Percentiles rank a stretch among this genome's conserved stretches.
Conservation (phyloP, 2,329 filamentous ascomycete species). For the Myriosclerotinia scirpicola region DNA sequence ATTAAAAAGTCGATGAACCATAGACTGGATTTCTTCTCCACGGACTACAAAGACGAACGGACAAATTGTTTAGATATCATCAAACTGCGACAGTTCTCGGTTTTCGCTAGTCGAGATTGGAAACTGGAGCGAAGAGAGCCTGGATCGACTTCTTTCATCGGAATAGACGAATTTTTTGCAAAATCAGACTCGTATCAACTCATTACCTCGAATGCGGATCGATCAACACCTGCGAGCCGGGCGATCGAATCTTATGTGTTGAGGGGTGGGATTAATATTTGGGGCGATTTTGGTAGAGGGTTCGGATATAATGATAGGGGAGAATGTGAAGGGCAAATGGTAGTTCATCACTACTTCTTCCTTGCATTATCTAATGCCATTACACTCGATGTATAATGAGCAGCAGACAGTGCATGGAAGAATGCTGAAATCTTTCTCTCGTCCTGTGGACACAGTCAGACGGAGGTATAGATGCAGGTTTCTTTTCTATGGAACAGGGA, state of each 20-base stretch:
- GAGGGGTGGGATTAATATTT: background rate
- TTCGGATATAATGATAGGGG: conserved; percentile 7
- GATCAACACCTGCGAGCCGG: conserved; percentile 12
- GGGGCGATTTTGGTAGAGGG: background rate
- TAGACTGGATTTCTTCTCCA: conserved; percentile 27
- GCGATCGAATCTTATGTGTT: conserved; percentile 13
- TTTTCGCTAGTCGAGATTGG: conserved; percentile 27
- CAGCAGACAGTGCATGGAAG: background rate
- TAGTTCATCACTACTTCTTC: conserved; percentile 41
- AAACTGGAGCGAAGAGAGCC: conserved; percentile 2
- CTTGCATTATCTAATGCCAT: background rate
- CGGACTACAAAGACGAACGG: conserved; percentile 3
- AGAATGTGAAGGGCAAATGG: conserved; percentile 26
- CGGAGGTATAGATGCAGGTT: conserved; percentile 9
- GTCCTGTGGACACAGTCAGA: conserved; percentile 9
- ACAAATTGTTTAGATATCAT: conserved; percentile 25
- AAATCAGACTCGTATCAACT: conserved; percentile 1
- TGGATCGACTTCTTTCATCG: conserved; percentile 10
- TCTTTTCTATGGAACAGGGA: conserved; percentile 10
- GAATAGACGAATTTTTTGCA: background rate
- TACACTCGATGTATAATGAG: conserved; percentile 2
- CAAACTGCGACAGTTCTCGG: conserved; percentile 28
- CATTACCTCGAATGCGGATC: conserved; percentile 14
- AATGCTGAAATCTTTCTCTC: conserved; percentile 1
- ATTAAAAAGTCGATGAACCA: conserved; percentile 23